These are phyloP conservation scores for Gossypium aridum DNA, from an alignment of 441 rosid species.

Conservation along the genomic window DNA sequence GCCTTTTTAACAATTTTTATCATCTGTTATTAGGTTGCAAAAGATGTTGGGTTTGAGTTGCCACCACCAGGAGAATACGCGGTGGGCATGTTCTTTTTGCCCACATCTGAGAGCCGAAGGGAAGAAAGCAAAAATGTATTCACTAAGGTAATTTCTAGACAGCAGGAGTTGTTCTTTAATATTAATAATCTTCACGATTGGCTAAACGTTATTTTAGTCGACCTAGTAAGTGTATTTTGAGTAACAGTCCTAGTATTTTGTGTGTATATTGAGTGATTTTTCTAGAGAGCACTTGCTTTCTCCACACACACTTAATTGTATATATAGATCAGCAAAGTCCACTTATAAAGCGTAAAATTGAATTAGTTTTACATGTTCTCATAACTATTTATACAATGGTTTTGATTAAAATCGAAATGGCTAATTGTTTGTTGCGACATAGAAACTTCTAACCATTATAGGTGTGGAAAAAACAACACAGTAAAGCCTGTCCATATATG, in stretches of 20 bases:
- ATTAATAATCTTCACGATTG: background rate
- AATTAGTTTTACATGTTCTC: background rate
- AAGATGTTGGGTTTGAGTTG: constrained; percentile 70
- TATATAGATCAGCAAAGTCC: background rate
- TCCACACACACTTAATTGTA: background rate
- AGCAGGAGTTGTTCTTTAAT: background rate
- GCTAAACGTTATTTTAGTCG: background rate
- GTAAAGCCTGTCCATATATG: background rate
- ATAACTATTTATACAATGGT: background rate
- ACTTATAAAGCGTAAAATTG: background rate
- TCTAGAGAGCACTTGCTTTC: background rate
- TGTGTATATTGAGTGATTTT: background rate
- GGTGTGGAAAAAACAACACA: background rate
- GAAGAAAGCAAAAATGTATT: constrained; percentile 85
- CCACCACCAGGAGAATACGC: constrained; percentile 88
- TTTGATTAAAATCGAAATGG: background rate
- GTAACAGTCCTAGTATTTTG: background rate
- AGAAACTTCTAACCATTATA: background rate
- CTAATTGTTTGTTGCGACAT: background rate
- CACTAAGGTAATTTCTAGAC: constrained; percentile 52
- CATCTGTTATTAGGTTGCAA: constrained; percentile 41
- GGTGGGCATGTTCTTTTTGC: constrained; percentile 97
- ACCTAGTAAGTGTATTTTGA: background rate
- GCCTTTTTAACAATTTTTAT: background rate
- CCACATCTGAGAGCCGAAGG: constrained; percentile 68